A percentile compares a stretch with the other conserved stretches of the same genome.
phyloP scores from a whole-genome alignment of 345 rosid species.

The Crucihimalaya himalaica region DNA sequence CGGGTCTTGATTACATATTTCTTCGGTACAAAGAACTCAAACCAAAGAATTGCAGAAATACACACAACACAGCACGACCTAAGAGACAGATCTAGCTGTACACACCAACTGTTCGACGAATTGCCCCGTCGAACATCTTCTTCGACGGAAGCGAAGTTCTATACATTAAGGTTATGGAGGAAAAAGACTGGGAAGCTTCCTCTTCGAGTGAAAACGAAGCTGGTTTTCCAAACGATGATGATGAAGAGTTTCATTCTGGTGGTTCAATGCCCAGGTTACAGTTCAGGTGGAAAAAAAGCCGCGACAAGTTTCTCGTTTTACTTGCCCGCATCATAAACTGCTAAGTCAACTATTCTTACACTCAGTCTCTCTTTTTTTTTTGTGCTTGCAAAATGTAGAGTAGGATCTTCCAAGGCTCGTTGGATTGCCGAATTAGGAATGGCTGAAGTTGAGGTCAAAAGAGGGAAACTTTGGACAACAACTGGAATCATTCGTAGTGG shows the following conservation, averaged over 20 bases:
- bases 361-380: neutral
- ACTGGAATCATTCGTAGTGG: slow-evolving; percentile 63
- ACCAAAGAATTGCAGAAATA: neutral
- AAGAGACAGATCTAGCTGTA: neutral
- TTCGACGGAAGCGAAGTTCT: neutral
- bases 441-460: slow-evolving; percentile 72
- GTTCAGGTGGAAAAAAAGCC: slow-evolving; percentile 44
- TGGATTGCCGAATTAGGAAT: slow-evolving; percentile 59
- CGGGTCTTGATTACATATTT: neutral
- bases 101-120: slow-evolving; percentile 36
- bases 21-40: neutral
- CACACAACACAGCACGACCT: neutral
- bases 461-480: slow-evolving; percentile 82
- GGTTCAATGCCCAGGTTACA: slow-evolving; percentile 34
- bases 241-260: slow-evolving; percentile 35
- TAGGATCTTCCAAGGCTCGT: slow-evolving; percentile 61
- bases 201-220: slow-evolving; percentile 36
- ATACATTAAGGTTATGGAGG: slow-evolving; percentile 21
- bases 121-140: neutral
- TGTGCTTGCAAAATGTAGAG: slow-evolving; percentile 22
- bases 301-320: neutral
- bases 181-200: slow-evolving; percentile 32
- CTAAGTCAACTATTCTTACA: neutral
- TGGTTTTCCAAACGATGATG: slow-evolving; percentile 26
- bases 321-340: neutral